Evolutionary conservation across 306 rosid genomes (phyloP).

Genomic region (Fragaria ananassa): DNA sequence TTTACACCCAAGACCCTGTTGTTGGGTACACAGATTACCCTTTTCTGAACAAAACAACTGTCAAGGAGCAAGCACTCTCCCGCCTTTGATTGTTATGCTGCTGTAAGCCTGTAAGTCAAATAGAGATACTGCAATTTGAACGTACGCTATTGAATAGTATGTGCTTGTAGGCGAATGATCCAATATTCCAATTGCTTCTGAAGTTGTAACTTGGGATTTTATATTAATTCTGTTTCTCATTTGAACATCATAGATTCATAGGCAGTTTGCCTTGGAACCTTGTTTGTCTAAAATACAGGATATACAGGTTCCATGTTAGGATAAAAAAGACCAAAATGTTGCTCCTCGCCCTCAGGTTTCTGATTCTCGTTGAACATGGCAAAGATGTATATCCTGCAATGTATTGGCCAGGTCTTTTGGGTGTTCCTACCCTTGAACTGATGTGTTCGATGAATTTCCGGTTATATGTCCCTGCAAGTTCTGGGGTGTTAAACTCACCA

Average conservation of each 20-base stretch:
- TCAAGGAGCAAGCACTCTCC: constrained; percentile 18
- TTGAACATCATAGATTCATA: neutral
- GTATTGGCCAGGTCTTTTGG: constrained; percentile 19
- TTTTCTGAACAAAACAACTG: constrained; percentile 37
- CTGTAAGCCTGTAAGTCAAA: neutral
- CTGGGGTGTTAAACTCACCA: constrained; percentile 13
- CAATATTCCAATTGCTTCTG: neutral
- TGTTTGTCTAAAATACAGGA: constrained; percentile 13
- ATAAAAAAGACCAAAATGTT: constrained; percentile 31
- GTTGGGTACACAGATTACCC: constrained; percentile 86
- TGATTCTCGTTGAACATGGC: constrained; percentile 41
- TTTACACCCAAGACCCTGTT: constrained; percentile 83
- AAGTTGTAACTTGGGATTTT: neutral
- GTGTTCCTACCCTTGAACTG: constrained; percentile 25
- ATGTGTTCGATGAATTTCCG: constrained; percentile 20
- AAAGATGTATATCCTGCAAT: constrained; percentile 34
- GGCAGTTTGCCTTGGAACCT: neutral
- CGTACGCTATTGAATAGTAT: neutral
- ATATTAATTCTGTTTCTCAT: neutral
- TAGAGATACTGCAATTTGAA: neutral
- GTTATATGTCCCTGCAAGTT: constrained; percentile 28
- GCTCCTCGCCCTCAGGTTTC: constrained; percentile 25
- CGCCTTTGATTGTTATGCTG: constrained; percentile 47
- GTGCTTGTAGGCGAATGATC: neutral
- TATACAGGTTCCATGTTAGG: constrained; percentile 35